Percentiles rank a stretch among this genome's conserved stretches.
These are phyloP conservation scores for Zarea fungicola DNA, from an alignment of 2,329 filamentous ascomycete species.

Conservation along the genomic window DNA sequence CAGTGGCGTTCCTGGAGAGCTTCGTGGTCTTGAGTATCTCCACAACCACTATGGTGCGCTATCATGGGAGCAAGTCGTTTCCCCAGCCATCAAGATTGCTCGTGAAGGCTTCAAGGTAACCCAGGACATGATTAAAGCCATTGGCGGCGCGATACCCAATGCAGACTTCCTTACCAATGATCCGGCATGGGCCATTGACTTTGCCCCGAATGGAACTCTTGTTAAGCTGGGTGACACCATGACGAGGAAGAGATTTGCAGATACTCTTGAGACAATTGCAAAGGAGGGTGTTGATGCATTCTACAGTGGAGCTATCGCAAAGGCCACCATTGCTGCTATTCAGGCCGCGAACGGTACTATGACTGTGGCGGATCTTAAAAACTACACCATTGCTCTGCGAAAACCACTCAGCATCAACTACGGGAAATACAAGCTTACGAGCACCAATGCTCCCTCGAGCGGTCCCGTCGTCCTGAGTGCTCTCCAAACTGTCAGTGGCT, in stretches of 20 bases:
- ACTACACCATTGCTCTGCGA: constrained; percentile 64
- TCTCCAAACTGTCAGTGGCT: constrained; percentile 70
- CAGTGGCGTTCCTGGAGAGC: constrained; percentile 62
- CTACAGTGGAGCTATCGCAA: constrained; percentile 63
- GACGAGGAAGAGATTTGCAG: constrained; percentile 66
- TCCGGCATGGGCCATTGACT: constrained; percentile 74
- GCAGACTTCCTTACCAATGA: constrained; percentile 63
- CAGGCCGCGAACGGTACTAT: constrained; percentile 65
- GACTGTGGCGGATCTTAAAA: constrained; percentile 64
- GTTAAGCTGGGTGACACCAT: constrained; percentile 65
- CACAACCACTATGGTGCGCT: constrained; percentile 62
- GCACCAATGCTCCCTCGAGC: constrained; percentile 64
- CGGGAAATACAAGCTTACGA: constrained; percentile 63
- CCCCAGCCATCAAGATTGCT: constrained; percentile 67
- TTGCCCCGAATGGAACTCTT: constrained; percentile 68
- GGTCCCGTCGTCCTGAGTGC: constrained; percentile 65
- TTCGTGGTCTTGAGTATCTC: constrained; percentile 68
- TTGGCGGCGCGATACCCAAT: constrained; percentile 46
- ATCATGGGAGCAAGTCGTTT: constrained; percentile 61
- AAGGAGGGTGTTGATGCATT: constrained; percentile 60
- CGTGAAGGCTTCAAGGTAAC: constrained; percentile 69
- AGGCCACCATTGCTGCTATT: constrained; percentile 63
- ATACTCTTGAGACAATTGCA: constrained; percentile 67
- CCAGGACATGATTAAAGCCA: constrained; percentile 65
- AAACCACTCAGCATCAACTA: constrained; percentile 58